Evolutionary conservation across 2,329 filamentous ascomycete genomes (phyloP).

Genomic region (Didymella segeticola): DNA sequence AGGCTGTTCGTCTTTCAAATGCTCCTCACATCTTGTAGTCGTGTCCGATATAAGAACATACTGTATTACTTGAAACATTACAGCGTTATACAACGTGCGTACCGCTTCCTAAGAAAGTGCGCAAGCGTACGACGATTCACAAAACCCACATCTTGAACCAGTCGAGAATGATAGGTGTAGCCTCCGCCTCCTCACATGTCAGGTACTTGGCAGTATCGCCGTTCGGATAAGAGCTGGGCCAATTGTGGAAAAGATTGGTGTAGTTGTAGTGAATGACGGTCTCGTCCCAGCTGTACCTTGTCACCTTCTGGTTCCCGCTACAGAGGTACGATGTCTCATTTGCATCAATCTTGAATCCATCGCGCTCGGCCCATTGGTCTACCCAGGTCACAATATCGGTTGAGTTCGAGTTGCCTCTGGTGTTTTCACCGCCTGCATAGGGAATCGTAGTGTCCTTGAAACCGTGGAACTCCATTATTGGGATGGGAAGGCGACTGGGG

Average conservation of each 20-base stretch:
- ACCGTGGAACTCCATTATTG: conserved; percentile 56
- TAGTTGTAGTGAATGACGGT: conserved; percentile 50
- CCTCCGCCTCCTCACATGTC: conserved; percentile 41
- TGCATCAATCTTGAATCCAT: conserved; percentile 35
- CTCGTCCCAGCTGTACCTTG: conserved; percentile 37
- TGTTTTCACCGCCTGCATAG: conserved; percentile 48
- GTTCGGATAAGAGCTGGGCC: conserved; percentile 47
- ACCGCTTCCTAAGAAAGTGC: neutral
- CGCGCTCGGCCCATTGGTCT: conserved; percentile 48
- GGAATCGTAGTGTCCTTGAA: conserved; percentile 50
- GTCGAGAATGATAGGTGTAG: conserved; percentile 40
- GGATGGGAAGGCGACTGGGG: conserved; percentile 39
- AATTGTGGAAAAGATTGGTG: conserved; percentile 50
- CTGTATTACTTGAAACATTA: no score
- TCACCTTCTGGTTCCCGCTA: conserved; percentile 36
- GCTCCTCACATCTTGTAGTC: no score
- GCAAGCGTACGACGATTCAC: neutral
- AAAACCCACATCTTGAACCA: conserved; percentile 42
- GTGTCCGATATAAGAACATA: no score
- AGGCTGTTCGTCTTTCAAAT: no score
- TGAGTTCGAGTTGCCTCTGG: conserved; percentile 27
- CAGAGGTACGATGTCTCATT: conserved; percentile 41
- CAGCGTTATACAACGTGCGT: neutral
- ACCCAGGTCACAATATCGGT: conserved; percentile 39
- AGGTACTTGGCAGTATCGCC: conserved; percentile 31